These are phyloP conservation scores for Apophysomyces variabilis DNA, from an alignment of 371 early-diverging fungal species.

Conservation along the genomic window DNA sequence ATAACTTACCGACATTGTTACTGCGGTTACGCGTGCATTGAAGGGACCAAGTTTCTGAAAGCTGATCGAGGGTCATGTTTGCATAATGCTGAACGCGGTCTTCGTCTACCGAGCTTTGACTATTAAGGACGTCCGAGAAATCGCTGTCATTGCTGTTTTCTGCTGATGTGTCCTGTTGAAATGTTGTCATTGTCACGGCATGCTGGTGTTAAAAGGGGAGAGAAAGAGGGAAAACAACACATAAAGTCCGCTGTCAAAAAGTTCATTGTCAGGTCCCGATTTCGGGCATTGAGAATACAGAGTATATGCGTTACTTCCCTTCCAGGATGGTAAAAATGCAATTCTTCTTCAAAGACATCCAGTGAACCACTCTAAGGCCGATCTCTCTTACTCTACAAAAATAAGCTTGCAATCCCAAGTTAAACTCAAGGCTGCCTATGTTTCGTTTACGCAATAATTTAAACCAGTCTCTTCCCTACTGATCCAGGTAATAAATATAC, in stretches of 20 bases:
- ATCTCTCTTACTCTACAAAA: no score
- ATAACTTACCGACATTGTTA: not conserved
- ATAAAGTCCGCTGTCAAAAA: not conserved
- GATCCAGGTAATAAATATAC: no score
- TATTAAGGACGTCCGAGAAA: not conserved
- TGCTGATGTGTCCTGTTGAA: not conserved
- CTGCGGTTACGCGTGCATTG: conserved; percentile 10
- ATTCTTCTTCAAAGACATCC: no score
- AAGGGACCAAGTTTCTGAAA: not conserved
- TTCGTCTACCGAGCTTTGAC: not conserved
- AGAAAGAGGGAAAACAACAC: not conserved
- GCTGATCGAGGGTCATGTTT: conserved; percentile 3
- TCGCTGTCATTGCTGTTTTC: not conserved
- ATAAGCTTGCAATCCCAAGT: no score
- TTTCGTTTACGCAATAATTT: no score
- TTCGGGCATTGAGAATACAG: no score
- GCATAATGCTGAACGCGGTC: conserved; percentile 1
- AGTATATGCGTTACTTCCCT: no score
- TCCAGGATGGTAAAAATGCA: no score
- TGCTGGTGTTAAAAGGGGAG: not conserved
- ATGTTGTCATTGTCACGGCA: conserved; percentile 2
- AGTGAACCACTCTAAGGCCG: no score
- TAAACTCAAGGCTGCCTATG: no score
- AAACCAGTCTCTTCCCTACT: no score
- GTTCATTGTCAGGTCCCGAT: not conserved